Evolutionary conservation across 495 filamentous ascomycete genomes (phyloP).

Genomic region (Sporormia fimetaria): DNA sequence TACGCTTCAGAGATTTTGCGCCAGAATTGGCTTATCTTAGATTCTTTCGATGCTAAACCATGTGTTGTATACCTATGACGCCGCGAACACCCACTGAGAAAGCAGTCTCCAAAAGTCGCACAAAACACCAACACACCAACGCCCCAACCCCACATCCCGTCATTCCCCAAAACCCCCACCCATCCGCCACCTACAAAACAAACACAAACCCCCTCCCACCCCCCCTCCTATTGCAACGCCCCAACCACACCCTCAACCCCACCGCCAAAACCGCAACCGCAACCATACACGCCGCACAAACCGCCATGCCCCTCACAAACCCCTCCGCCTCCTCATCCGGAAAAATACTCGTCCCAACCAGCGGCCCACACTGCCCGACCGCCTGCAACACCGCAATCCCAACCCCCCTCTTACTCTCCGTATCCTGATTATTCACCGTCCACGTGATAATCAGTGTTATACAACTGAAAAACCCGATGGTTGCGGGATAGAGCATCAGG

Average conservation of each 20-base stretch:
- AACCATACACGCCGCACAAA: constrained; percentile 49
- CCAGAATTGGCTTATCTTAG: no score
- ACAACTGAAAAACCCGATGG: constrained; percentile 31
- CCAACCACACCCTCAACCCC: constrained; percentile 39
- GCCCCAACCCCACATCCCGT: no score
- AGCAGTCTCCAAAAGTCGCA: no score
- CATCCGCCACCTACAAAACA: no score
- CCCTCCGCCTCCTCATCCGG: constrained; percentile 46
- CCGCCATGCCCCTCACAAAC: constrained; percentile 49
- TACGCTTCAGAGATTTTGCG: no score
- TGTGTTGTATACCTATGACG: no score
- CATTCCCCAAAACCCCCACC: no score
- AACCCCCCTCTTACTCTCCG: constrained; percentile 44
- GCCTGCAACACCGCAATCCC: constrained; percentile 49
- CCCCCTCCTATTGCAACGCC: constrained; percentile 31
- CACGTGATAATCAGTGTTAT: constrained; percentile 30
- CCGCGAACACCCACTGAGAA: no score
- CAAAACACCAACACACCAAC: no score
- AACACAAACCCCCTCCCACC: background rate
- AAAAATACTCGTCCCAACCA: constrained; percentile 52
- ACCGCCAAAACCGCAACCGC: constrained; percentile 40
- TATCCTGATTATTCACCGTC: constrained; percentile 43
- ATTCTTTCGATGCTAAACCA: no score
- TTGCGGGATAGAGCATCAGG: constrained; percentile 30
- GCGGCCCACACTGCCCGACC: constrained; percentile 52